These are phyloP conservation scores for Ogataea haglerorum DNA, from an alignment of 805 yeast species.

Conservation along the genomic window DNA sequence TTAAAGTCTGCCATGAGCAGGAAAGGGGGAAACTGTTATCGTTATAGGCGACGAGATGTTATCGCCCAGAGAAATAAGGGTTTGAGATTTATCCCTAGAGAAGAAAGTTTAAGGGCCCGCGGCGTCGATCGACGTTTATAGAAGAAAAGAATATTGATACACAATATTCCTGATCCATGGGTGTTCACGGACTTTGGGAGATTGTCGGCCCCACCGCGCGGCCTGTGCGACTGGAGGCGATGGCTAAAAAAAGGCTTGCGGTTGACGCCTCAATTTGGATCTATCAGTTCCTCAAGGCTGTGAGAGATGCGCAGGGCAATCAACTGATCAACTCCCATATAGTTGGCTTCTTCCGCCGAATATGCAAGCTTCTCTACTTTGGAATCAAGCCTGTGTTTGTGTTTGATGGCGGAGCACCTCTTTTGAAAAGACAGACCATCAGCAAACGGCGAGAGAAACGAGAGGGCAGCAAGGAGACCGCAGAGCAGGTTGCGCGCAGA, in stretches of 20 bases:
- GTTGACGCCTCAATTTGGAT: conserved; percentile 99
- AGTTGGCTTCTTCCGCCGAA: conserved; percentile 92
- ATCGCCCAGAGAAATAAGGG: conserved; percentile 10
- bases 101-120: background rate
- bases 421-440: conserved; percentile 75
- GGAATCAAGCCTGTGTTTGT: conserved; percentile 90
- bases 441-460: conserved; percentile 67
- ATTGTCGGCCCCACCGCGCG: conserved; percentile 84
- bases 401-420: conserved; percentile 94
- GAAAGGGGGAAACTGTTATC: background rate
- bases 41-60: background rate
- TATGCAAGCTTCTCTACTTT: conserved; percentile 82
- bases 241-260: conserved; percentile 76
- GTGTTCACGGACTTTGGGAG: conserved; percentile 94
- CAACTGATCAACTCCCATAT: conserved; percentile 77
- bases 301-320: conserved; percentile 80
- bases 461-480: conserved; percentile 68
- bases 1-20: conserved; percentile 17
- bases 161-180: conserved; percentile 51
- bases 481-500: conserved; percentile 72
- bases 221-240: conserved; percentile 84
- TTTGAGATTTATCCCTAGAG: conserved; percentile 2
- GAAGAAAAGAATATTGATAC: background rate
- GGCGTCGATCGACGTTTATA: conserved; percentile 11
- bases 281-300: conserved; percentile 93